Conservation (phyloP, 2,329 filamentous ascomycete genomes). For the Bipolaris sorokiniana region DNA sequence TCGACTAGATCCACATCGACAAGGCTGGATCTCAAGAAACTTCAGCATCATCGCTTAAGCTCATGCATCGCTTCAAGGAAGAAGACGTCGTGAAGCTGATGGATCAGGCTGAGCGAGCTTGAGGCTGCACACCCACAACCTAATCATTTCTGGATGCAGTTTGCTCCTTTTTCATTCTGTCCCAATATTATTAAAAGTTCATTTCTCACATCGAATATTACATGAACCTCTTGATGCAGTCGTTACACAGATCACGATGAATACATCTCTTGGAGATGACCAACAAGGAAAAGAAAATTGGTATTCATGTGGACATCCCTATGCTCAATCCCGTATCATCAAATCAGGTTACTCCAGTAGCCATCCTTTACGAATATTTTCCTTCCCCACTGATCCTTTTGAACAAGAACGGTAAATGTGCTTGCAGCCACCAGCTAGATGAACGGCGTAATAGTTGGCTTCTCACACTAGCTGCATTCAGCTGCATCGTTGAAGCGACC, state of each 20-base stretch:
- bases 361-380: too few species aligned
- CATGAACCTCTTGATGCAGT: too few species aligned
- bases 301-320: neutral
- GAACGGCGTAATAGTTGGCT: neutral
- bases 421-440: neutral
- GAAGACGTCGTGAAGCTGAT: conserved; percentile 72
- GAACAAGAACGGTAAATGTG: neutral
- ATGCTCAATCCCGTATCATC: too few species aligned
- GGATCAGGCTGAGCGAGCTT: conserved; percentile 57
- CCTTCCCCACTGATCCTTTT: too few species aligned
- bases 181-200: too few species aligned
- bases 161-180: too few species aligned
- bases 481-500: neutral
- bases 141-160: too few species aligned
- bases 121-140: neutral
- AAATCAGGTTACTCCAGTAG: too few species aligned
- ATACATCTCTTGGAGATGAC: neutral
- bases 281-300: neutral
- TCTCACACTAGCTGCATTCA: neutral
- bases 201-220: too few species aligned
- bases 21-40: conserved; percentile 57
- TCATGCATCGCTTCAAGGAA: conserved; percentile 78
- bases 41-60: conserved; percentile 66
- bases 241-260: neutral
- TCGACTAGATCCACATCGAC: conserved; percentile 65